Evolutionary conservation across 2,329 filamentous ascomycete genomes (phyloP), one percentile per base, ranked within the genome.

Genomic region (Neopestalotiopsis sp.): DNA sequence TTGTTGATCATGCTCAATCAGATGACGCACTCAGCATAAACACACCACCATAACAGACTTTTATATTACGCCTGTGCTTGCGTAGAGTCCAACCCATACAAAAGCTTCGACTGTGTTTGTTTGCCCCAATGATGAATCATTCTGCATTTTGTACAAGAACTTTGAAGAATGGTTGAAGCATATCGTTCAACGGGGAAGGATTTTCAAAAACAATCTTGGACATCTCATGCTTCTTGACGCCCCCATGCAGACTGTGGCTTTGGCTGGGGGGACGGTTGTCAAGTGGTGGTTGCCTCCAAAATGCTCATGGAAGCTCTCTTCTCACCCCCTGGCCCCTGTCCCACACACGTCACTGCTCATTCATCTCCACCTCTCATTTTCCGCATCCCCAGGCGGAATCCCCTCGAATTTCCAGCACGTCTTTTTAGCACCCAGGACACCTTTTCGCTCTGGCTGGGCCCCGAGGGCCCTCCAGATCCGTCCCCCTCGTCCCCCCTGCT

Each of bases 321-420:
- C 45, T 52, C 45, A 52, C 45, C 45, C 45, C 45, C 20, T 17
- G 45, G 4, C 34, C 65, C 65, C 65, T 67, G 65, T 49, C 32
- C 20, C 17, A 38, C 52, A 59, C 56, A 59, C 65, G 65, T 67
- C 65, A 67, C 65, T 67, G 52, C 20, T 30, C 56, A 60, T 40
- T 67, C 65, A 67, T 60, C 65, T 60, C 65, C 63, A 66, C 52
- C 65, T 59, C 49, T 67, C 52, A 67, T 67, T 60, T 59, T 67
- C 38, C 62, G 20, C 32, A 40, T 38, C 38, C 24, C 30, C n/a
- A 63, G 38, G n/a, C 34, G n/a, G 28, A 42, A 34, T 38, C 60
- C 34, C 57, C 57, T 30, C 57, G 24, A 59, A 59, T 59, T 59
- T 59, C 57, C 24, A 59, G 28, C 13, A 59, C 57, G n/a, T 59